phyloP scores from a whole-genome alignment of 192 early-diverging fungal genomes.

The Podila verticillata region DNA sequence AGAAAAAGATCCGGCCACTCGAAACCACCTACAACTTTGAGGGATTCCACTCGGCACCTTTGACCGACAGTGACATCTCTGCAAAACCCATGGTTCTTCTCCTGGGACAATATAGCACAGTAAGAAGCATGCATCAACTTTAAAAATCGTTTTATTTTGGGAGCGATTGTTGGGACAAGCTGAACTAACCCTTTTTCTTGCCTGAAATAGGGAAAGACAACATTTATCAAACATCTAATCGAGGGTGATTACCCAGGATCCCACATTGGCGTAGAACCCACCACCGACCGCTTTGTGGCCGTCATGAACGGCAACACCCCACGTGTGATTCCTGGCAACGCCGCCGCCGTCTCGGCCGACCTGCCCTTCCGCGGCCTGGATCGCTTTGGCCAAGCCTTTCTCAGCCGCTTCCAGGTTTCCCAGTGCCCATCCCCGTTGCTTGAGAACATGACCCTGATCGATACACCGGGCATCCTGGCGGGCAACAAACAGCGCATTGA shows the following conservation, averaged over 20 bases:
- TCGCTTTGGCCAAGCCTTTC: conserved; percentile 81
- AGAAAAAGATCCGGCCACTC: conserved; percentile 75
- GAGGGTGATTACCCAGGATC: conserved; percentile 82
- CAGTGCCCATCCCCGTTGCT: conserved; percentile 78
- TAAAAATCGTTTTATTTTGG: not conserved
- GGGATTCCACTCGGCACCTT: conserved; percentile 80
- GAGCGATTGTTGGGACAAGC: too few species aligned
- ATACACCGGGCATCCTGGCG: conserved; percentile 90
- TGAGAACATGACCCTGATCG: conserved; percentile 86
- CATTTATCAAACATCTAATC: conserved; percentile 83
- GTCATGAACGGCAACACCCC: conserved; percentile 77
- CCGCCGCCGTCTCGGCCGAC: conserved; percentile 84
- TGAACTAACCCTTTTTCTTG: not conserved
- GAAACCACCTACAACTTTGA: conserved; percentile 83
- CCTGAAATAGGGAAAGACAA: conserved; percentile 70
- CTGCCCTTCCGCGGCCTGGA: conserved; percentile 85
- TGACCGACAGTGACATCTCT: conserved; percentile 83
- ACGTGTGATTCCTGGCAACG: conserved; percentile 82
- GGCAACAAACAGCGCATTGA: conserved; percentile 87
- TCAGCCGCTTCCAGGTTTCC: conserved; percentile 89
- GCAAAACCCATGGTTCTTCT: conserved; percentile 92
- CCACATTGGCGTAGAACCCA: conserved; percentile 90
- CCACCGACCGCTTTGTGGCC: conserved; percentile 91
- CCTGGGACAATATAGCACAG: conserved; percentile 88
- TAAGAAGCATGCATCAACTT: conserved; percentile 7